Evolutionary conservation across 805 yeast genomes (phyloP).

Genomic region (Candida glaebosa): DNA sequence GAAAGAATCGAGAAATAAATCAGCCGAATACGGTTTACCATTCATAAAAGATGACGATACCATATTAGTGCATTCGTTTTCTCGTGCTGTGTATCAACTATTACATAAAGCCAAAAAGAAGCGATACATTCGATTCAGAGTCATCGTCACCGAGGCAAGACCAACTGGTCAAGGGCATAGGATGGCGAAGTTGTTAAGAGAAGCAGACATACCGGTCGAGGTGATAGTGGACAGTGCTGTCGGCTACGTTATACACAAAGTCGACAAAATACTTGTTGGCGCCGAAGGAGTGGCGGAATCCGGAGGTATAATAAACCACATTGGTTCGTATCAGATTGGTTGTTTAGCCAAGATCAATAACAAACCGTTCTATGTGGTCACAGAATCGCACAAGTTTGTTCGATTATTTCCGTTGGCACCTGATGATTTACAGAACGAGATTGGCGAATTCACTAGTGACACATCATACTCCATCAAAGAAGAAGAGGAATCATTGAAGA

Average conservation of each 20-base stretch:
- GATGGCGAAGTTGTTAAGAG: conserved; percentile 66
- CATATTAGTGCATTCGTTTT: conserved; percentile 83
- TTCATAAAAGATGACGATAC: conserved; percentile 92
- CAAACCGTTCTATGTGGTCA: conserved; percentile 90
- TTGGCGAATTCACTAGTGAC: conserved; percentile 16
- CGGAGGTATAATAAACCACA: conserved; percentile 94
- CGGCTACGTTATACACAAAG: conserved; percentile 85
- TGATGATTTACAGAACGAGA: conserved; percentile 71
- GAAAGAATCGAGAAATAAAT: conserved; percentile 79
- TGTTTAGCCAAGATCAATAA: conserved; percentile 86
- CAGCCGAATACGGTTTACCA: conserved; percentile 83
- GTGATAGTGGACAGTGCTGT: conserved; percentile 91
- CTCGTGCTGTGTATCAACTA: conserved; percentile 83
- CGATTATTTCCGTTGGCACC: conserved; percentile 94
- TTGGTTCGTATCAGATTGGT: conserved; percentile 94
- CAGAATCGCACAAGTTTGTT: conserved; percentile 94
- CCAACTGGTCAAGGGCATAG: conserved; percentile 73
- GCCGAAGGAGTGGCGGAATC: conserved; percentile 99
- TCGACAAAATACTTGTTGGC: conserved; percentile 92
- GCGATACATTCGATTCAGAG: conserved; percentile 77
- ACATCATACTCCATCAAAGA: conserved; percentile 16
- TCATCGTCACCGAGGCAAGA: conserved; percentile 89
- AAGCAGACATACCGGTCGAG: conserved; percentile 78
- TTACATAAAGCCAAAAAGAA: conserved; percentile 71
- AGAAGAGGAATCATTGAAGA: conserved; percentile 20